A percentile compares a stretch with the other conserved stretches of the same genome.
Evolutionary conservation across 176 grass and related monocot genomes (phyloP).

Genomic region (Carex kokanica): DNA sequence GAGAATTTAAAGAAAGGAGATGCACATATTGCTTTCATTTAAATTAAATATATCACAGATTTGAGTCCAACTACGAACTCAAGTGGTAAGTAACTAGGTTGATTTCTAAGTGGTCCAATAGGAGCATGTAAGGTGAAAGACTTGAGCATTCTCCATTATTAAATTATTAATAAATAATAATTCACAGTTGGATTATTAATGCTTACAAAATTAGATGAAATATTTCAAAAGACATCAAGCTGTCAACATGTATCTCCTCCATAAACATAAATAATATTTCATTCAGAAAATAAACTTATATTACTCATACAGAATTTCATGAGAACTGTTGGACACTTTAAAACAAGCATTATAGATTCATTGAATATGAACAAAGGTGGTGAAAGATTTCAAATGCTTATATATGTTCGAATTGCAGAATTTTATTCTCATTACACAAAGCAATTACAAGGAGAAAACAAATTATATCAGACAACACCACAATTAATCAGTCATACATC

Average conservation of each 20-base stretch:
- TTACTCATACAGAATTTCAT: not conserved
- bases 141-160: no score
- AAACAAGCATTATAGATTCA: not conserved
- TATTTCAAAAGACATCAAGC: not conserved
- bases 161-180: not conserved
- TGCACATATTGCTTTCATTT: not conserved
- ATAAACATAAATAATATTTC: not conserved
- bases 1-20: not conserved
- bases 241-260: not conserved
- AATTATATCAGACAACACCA: not conserved
- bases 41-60: not conserved
- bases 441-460: not conserved
- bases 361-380: not conserved
- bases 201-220: not conserved
- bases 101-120: no score
- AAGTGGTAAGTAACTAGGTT: no score
- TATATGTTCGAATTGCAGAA: not conserved
- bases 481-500: not conserved
- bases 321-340: not conserved
- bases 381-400: not conserved
- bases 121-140: no score
- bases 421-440: not conserved
- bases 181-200: not conserved
- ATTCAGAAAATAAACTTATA: not conserved
- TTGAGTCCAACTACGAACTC: no score